Conservation (phyloP, 108 stramenopile genomes). For the Nannochloropsis granulata region DNA sequence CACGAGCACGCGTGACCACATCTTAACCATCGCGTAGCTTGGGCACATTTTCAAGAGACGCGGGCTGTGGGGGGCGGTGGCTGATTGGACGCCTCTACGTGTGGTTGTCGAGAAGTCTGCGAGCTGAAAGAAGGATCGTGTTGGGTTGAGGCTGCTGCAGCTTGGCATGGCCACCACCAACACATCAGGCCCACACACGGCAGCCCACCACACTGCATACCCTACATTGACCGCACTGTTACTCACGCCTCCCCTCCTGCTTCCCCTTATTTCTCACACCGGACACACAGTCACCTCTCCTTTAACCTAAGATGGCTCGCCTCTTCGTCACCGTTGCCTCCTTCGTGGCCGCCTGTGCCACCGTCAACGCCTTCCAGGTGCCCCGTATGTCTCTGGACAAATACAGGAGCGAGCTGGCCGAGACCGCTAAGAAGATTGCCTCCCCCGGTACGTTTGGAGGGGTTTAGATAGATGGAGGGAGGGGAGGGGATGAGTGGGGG, state of each 20-base stretch:
- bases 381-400: slow-evolving; percentile 12
- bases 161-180: no score
- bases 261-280: background rate
- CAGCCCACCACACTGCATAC: no score
- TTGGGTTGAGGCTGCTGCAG: background rate
- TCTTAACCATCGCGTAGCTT: no score
- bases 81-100: no score
- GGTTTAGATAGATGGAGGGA: background rate
- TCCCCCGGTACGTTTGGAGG: slow-evolving; percentile 6
- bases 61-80: no score
- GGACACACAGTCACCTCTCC: background rate
- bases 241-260: background rate
- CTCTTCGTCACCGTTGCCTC: background rate
- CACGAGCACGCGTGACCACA: no score
- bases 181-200: no score
- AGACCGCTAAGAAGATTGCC: slow-evolving; percentile 23
- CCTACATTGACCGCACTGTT: no score
- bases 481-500: background rate
- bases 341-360: background rate
- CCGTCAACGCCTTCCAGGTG: background rate
- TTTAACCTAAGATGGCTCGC: background rate
- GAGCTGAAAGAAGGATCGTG: background rate
- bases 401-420: slow-evolving; percentile 26
- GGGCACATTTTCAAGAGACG: no score
- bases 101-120: background rate